A percentile compares a stretch with the other conserved stretches of the same genome.
Evolutionary conservation across 345 rosid genomes (phyloP).

Genomic region (Citrus sp.): DNA sequence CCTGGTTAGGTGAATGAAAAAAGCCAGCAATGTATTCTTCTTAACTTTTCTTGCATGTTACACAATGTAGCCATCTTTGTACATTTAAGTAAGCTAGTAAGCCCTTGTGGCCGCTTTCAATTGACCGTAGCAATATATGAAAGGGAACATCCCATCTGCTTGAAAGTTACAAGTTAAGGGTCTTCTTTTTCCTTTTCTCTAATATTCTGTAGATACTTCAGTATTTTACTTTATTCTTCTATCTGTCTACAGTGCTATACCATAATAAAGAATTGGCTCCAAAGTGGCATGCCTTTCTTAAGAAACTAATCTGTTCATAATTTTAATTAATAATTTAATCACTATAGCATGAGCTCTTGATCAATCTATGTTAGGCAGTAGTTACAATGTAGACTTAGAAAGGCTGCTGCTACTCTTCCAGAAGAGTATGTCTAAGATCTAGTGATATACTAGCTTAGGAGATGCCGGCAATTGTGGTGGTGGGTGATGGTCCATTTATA

Average conservation of each 20-base stretch:
- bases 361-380: background rate
- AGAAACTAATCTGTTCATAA: background rate
- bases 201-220: background rate
- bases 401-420: constrained; percentile 24
- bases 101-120: constrained; percentile 22
- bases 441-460: background rate
- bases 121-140: constrained; percentile 14
- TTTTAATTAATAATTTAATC: background rate
- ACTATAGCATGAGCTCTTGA: background rate
- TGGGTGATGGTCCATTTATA: constrained; percentile 26
- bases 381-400: background rate
- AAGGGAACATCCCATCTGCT: constrained; percentile 37
- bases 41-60: constrained; percentile 47
- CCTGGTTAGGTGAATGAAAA: constrained; percentile 46
- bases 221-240: background rate
- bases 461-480: constrained; percentile 23
- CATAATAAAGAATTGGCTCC: background rate
- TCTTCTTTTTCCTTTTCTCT: background rate
- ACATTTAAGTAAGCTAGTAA: constrained; percentile 17
- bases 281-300: background rate
- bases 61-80: constrained; percentile 28
- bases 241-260: background rate
- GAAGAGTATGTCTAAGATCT: constrained; percentile 25
- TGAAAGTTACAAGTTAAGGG: background rate
- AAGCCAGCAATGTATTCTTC: background rate